phyloP scores from a whole-genome alignment of 106 monocot genomes.

The Acorus gramineus region DNA sequence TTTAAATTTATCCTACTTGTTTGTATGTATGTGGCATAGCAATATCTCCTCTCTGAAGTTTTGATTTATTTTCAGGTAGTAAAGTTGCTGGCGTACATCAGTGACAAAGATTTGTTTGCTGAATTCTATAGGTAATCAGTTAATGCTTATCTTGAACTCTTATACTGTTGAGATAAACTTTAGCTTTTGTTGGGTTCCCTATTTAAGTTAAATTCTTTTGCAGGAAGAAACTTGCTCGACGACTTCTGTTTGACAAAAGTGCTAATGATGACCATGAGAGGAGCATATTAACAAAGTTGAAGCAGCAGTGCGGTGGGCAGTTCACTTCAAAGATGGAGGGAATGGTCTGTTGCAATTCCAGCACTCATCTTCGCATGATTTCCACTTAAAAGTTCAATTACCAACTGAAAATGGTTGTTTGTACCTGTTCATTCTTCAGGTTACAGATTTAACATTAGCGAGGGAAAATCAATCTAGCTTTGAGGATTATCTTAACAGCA shows the following conservation, averaged over 20 bases:
- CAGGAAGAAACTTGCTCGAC: constrained; percentile 60
- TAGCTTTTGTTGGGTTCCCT: too few relatives aligned
- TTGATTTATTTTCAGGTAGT: constrained; percentile 16
- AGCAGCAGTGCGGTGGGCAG: constrained; percentile 61
- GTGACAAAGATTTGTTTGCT: constrained; percentile 35
- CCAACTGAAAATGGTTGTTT: too few relatives aligned
- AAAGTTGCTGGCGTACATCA: constrained; percentile 30
- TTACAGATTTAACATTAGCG: too few relatives aligned
- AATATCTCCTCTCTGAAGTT: too few relatives aligned
- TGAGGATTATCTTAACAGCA: too few relatives aligned
- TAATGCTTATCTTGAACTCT: too few relatives aligned
- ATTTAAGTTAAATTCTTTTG: neutral
- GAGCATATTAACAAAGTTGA: constrained; percentile 50
- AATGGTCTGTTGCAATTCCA: constrained; percentile 32
- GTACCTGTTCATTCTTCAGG: too few relatives aligned
- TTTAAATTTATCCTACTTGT: too few relatives aligned
- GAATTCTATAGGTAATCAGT: constrained; percentile 25
- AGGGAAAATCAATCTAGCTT: too few relatives aligned
- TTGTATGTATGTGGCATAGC: too few relatives aligned
- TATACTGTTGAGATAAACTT: too few relatives aligned
- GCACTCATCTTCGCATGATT: neutral
- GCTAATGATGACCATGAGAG: constrained; percentile 70
- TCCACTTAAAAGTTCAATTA: too few relatives aligned
- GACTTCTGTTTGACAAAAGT: constrained; percentile 50
- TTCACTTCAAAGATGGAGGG: constrained; percentile 81